These are phyloP conservation scores for Tremella fuciformis DNA, from an alignment of 768 basidiomycete species.

Conservation along the genomic window DNA sequence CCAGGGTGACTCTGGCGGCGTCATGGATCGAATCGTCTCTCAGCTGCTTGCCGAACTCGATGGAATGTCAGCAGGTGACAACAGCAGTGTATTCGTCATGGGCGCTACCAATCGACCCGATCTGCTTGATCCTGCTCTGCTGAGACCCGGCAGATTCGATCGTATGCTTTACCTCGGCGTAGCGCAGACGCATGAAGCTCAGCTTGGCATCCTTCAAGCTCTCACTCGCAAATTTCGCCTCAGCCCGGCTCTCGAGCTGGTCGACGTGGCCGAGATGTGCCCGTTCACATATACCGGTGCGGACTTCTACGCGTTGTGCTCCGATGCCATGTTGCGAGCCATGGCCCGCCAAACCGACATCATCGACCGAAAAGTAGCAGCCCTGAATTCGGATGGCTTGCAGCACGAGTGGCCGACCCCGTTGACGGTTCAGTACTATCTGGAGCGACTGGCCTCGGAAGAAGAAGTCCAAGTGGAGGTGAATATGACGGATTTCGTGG, in stretches of 20 bases:
- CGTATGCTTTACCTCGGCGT: constrained; percentile 93
- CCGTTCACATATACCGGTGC: constrained; percentile 95
- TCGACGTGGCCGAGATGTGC: constrained; percentile 65
- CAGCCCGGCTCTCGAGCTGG: constrained; percentile 65
- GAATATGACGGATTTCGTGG: constrained; percentile 68
- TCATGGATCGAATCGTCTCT: constrained; percentile 97
- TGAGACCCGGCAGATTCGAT: constrained; percentile 92
- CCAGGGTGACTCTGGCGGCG: constrained; percentile 93
- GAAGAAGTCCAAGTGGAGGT: constrained; percentile 76
- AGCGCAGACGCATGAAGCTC: constrained; percentile 78
- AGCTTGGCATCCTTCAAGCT: constrained; percentile 80
- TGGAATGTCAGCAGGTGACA: constrained; percentile 67
- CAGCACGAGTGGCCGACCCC: constrained; percentile 58
- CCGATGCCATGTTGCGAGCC: constrained; percentile 91
- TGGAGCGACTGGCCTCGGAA: constrained; percentile 71
- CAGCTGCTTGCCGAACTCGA: constrained; percentile 91
- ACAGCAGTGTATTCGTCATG: constrained; percentile 80
- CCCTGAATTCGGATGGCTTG: constrained; percentile 13
- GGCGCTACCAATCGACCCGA: constrained; percentile 95
- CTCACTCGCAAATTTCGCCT: constrained; percentile 89
- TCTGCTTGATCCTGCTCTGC: constrained; percentile 78
- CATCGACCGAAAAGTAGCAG: constrained; percentile 73
- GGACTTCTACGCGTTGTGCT: constrained; percentile 95
- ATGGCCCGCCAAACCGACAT: constrained; percentile 82
- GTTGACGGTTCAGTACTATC: constrained; percentile 83